Evolutionary conservation across 2,329 filamentous ascomycete species (phyloP).

Genomic region (Colletotrichum sp.): DNA sequence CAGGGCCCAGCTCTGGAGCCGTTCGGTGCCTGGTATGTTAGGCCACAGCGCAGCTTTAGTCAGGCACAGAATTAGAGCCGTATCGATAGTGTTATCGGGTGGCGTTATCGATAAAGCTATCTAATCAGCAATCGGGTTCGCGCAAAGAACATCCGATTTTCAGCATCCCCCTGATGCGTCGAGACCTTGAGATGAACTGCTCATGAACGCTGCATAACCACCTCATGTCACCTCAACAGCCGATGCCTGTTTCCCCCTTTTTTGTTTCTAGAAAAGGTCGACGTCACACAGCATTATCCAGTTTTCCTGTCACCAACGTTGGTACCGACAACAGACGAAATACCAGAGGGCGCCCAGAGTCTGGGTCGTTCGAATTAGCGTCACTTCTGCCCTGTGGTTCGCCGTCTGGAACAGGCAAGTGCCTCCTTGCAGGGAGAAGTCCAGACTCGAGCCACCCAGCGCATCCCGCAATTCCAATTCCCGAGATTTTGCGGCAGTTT

Average conservation of each 20-base stretch:
- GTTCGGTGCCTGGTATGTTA: background rate
- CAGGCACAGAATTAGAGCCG: background rate
- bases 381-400: background rate
- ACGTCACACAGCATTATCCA: background rate
- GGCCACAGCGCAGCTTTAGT: background rate
- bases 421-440: background rate
- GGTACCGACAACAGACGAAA: background rate
- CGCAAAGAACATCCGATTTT: background rate
- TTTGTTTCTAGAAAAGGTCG: background rate
- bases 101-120: background rate
- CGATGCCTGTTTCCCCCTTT: background rate
- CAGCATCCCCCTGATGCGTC: background rate
- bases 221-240: background rate
- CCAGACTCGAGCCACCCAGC: background rate
- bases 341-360: background rate
- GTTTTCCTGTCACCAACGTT: background rate
- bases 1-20: slow-evolving; percentile 2
- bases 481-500: background rate
- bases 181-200: slow-evolving; percentile 2
- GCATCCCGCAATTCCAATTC: background rate
- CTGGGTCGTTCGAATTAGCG: background rate
- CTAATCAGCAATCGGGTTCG: background rate
- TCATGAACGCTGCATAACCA: background rate
- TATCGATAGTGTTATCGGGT: background rate
- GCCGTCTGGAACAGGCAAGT: slow-evolving; percentile 11